These are phyloP conservation scores for Dryadomyces quercus-mongolicae DNA, from an alignment of 2,329 filamentous ascomycete genomes.

Conservation along the genomic window DNA sequence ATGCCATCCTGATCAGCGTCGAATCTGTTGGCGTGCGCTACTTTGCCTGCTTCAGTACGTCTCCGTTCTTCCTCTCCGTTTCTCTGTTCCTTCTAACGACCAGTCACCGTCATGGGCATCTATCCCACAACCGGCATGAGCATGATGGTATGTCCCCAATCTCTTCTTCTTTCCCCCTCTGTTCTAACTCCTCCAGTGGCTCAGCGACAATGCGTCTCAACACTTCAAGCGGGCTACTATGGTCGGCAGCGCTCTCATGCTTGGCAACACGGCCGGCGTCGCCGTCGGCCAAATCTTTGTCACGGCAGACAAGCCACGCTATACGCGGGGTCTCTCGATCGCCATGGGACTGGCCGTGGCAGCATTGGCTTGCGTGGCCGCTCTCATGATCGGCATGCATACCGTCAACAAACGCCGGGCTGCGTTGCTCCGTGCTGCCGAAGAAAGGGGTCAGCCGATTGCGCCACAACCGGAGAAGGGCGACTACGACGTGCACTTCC, in stretches of 20 bases:
- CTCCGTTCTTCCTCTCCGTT: not conserved
- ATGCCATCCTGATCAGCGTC: constrained; percentile 16
- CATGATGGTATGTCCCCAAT: constrained; percentile 16
- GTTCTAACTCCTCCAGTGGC: constrained; percentile 19
- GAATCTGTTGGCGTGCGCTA: constrained; percentile 17
- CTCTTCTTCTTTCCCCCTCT: not conserved
- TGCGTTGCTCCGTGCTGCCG: not conserved
- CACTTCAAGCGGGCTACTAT: constrained; percentile 36
- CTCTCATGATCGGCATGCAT: not conserved
- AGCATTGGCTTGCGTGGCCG: not conserved
- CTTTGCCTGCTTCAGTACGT: constrained; percentile 6
- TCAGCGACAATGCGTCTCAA: constrained; percentile 32
- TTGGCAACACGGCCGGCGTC: constrained; percentile 15
- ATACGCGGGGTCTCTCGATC: constrained; percentile 5
- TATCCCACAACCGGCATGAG: constrained; percentile 22
- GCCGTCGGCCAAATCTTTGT: constrained; percentile 15
- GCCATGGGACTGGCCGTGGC: not conserved
- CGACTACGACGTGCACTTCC: constrained; percentile 2
- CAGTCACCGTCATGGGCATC: constrained; percentile 13
- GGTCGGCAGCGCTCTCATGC: constrained; percentile 11
- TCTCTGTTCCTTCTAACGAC: not conserved
- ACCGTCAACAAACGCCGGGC: not conserved
- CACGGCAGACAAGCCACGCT: constrained; percentile 12
- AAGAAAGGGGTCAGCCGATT: not conserved
- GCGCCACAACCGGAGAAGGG: constrained; percentile 1